Conservation (phyloP, 305 asterid genomes). For the Ruellia speciosa region DNA sequence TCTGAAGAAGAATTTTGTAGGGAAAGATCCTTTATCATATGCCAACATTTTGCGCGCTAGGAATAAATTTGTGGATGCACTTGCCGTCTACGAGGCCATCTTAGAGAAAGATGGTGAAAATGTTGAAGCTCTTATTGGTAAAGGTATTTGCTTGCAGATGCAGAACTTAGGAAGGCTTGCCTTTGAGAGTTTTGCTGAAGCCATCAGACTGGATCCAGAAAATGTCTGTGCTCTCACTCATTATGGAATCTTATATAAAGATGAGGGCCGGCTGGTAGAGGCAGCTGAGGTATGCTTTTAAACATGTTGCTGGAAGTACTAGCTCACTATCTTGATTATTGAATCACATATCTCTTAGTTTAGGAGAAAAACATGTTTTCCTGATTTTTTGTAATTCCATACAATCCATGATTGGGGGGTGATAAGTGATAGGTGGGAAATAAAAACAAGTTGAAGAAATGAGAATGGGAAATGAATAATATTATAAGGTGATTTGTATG, state of each 20-base stretch:
- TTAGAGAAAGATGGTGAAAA: conserved; percentile 58
- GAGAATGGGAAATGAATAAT: no score
- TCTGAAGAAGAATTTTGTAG: conserved; percentile 44
- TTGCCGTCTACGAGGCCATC: conserved; percentile 63
- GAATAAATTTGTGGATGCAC: conserved; percentile 81
- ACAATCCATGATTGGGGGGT: no score
- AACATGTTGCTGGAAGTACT: neutral
- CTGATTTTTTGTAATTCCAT: no score
- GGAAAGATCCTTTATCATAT: conserved; percentile 70
- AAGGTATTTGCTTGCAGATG: conserved; percentile 93
- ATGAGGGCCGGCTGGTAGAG: conserved; percentile 86
- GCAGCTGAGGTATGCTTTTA: conserved; percentile 70
- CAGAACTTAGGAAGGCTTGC: conserved; percentile 82
- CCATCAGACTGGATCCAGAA: conserved; percentile 68
- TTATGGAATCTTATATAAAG: conserved; percentile 83
- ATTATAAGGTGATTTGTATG: no score
- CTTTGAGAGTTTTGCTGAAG: conserved; percentile 80
- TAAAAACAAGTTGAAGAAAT: no score
- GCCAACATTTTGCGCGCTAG: conserved; percentile 90
- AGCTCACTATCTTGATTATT: no score
- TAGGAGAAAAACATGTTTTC: no score
- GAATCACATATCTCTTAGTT: no score
- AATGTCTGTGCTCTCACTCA: conserved; percentile 92
- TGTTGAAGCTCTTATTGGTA: conserved; percentile 87
- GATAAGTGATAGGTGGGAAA: no score